A percentile compares a stretch with the other conserved stretches of the same genome.
phyloP scores from a whole-genome alignment of 345 rosid genomes.

The Erucastrum elatum region DNA sequence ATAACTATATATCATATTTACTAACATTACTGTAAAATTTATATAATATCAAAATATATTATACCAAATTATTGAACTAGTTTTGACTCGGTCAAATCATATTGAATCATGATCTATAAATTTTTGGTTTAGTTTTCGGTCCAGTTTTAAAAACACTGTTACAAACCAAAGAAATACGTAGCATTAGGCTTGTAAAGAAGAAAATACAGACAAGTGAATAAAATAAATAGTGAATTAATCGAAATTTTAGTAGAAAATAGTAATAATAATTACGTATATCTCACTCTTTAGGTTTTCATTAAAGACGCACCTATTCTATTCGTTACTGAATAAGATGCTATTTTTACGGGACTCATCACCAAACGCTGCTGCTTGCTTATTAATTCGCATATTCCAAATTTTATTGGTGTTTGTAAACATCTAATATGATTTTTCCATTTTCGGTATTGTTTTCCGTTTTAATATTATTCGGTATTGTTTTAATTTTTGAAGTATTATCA shows the following conservation, averaged over 20 bases:
- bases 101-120: too few relatives aligned
- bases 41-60: too few relatives aligned
- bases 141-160: too few relatives aligned
- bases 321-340: background rate
- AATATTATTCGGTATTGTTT: background rate
- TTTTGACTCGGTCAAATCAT: too few relatives aligned
- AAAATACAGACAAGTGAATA: background rate
- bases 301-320: constrained; percentile 20
- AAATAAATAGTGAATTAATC: background rate
- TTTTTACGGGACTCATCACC: constrained; percentile 21
- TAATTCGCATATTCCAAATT: background rate
- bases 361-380: constrained; percentile 13
- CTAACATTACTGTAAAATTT: too few relatives aligned
- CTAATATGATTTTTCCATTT: background rate
- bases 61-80: too few relatives aligned
- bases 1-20: too few relatives aligned
- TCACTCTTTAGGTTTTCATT: background rate
- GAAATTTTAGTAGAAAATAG: background rate
- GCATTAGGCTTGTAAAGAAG: background rate
- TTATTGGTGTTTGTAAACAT: background rate
- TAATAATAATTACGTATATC: constrained; percentile 5
- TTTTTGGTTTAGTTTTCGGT: too few relatives aligned
- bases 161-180: background rate
- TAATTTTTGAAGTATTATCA: background rate
- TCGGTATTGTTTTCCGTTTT: background rate